phyloP scores from a whole-genome alignment of 1,284 basidiomycete genomes.

The Trametes hirsuta region DNA sequence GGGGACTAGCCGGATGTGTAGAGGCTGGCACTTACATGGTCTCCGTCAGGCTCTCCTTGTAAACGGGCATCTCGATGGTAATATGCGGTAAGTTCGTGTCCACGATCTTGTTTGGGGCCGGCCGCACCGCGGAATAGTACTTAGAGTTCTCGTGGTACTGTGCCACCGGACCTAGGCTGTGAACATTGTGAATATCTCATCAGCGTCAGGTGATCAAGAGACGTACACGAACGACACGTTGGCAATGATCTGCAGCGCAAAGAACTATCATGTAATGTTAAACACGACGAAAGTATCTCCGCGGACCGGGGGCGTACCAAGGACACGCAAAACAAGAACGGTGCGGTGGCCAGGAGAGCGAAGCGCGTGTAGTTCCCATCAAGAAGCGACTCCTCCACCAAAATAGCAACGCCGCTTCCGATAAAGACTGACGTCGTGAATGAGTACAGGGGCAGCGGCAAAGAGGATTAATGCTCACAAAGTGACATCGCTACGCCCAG shows the following conservation, averaged over 20 bases:
- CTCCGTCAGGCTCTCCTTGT: constrained; percentile 73
- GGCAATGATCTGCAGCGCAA: constrained; percentile 61
- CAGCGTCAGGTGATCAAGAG: background rate
- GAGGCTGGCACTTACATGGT: constrained; percentile 58
- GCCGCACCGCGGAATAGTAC: constrained; percentile 68
- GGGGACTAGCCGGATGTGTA: too few relatives aligned
- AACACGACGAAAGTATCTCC: background rate
- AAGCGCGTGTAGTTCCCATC: constrained; percentile 70
- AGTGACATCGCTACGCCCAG: constrained; percentile 64
- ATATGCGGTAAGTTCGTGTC: constrained; percentile 70
- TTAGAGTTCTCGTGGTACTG: constrained; percentile 76
- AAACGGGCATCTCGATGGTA: constrained; percentile 80
- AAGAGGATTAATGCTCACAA: constrained; percentile 48
- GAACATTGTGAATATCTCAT: constrained; percentile 8
- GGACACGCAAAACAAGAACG: constrained; percentile 74
- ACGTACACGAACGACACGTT: constrained; percentile 61
- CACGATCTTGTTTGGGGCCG: constrained; percentile 60
- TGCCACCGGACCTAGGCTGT: constrained; percentile 69
- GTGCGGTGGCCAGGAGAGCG: constrained; percentile 61
- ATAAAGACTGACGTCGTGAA: constrained; percentile 54
- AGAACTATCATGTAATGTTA: constrained; percentile 49
- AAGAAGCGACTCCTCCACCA: constrained; percentile 71
- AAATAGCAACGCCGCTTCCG: constrained; percentile 54
- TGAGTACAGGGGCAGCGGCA: background rate
- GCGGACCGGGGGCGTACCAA: constrained; percentile 49